Evolutionary conservation across 345 rosid species (phyloP).

Genomic region (Citrus reticulata): DNA sequence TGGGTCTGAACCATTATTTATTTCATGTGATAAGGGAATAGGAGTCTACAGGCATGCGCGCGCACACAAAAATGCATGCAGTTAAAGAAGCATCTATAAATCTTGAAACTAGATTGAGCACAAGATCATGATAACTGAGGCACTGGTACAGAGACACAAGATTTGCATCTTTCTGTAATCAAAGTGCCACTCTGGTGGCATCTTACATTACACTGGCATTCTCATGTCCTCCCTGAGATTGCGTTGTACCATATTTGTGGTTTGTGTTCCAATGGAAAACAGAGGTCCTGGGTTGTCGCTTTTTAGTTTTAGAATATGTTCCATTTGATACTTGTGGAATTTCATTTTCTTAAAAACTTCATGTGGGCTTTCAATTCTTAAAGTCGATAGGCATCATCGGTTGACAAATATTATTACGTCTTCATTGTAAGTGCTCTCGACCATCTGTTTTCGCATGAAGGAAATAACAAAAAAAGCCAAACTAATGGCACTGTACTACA

Average conservation of each 20-base stretch:
- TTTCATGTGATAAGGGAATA: neutral
- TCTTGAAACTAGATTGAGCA: neutral
- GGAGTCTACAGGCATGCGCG: neutral
- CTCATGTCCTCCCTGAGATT: neutral
- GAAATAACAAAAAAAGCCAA: no score
- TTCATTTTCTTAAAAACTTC: no score
- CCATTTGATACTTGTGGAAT: neutral
- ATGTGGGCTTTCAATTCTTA: no score
- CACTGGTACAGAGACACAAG: slow-evolving; percentile 7
- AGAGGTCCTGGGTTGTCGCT: neutral
- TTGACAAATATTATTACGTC: neutral
- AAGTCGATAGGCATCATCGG: neutral
- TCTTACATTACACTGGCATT: neutral
- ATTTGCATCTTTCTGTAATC: neutral
- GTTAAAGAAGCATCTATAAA: neutral
- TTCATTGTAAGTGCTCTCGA: neutral
- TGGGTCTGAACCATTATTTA: neutral
- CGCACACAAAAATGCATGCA: neutral
- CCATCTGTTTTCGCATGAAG: neutral
- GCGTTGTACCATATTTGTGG: neutral
- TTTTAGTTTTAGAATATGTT: neutral
- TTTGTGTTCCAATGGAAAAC: neutral
- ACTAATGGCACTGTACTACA: no score
- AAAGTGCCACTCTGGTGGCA: neutral
- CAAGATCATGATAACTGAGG: neutral